Base-by-base conservation (phyloP, 257 asterid genomes). In the Nicotiana paniculata region DNA sequence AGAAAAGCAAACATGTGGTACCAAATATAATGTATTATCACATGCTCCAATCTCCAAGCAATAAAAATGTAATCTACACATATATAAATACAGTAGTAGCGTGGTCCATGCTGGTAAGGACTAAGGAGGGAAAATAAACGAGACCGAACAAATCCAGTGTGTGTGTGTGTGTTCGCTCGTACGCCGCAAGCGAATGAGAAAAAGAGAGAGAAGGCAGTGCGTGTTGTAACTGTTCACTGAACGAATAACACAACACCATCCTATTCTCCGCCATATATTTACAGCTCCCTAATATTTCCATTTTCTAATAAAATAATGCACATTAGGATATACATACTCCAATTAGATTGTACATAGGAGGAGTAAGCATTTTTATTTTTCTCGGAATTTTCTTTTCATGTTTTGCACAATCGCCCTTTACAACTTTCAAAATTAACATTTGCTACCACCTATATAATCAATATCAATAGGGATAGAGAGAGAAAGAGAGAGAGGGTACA, bases 181-280 rank as follows among this genome's bases (percentile, higher is more conserved):
- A 70, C 77, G 77, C 10, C 54, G n/a, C 58, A 70, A 39, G 8
- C 58, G 9, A 72, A 11, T 26, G 7, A 7, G 58, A 53, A 9
- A n/a, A 32, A 58, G 10, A 63, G 6, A 63, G 39, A 51, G 37
- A 48, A 24, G 39, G 13, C 24, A 15, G 62, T 48, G 37, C 79
- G 64, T 75, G 46, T 75, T 26, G 46, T 51, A 51, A 75, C 80
- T 28, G 64, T 32, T 48, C 62, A 46, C 37, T 43, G 13, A 72
- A 72, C 24, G n/a, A 46, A 28, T 69, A 69, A 37, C 57, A 69
- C 77, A 58, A 16, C 6, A 55, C 59, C 17, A 15, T 53, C 77
- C 18, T 9, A 69, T n/a, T 70, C 79, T 72, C 59, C 61, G 79
- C 79, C 79, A 72, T 72, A 21, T 39, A 72, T 72, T 70, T 70